Percentiles rank a stretch among this genome's conserved stretches.
These are phyloP conservation scores for Albugo laibachii DNA, from an alignment of 352 stramenopile species.

Conservation along the genomic window DNA sequence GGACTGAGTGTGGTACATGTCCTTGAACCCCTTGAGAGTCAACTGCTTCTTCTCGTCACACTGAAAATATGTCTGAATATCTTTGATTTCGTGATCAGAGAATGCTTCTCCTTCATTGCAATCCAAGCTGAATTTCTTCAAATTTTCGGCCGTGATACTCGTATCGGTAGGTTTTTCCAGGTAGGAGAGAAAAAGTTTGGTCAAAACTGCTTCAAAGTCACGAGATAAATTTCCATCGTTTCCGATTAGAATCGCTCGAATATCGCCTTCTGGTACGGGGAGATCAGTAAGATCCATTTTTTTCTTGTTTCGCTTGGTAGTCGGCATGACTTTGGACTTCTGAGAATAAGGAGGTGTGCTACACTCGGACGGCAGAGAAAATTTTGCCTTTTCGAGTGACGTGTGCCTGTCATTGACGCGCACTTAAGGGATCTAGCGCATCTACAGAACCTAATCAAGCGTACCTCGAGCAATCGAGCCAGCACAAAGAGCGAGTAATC, in stretches of 20 bases:
- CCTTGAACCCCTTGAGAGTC: constrained; percentile 78
- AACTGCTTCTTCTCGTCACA: constrained; percentile 81
- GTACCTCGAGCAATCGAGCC: too few relatives aligned
- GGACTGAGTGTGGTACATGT: constrained; percentile 84
- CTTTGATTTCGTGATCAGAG: constrained; percentile 76
- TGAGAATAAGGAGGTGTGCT: too few relatives aligned
- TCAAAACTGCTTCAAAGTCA: constrained; percentile 73
- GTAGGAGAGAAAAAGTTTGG: constrained; percentile 73
- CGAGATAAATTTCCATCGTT: constrained; percentile 64
- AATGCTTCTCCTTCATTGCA: constrained; percentile 79
- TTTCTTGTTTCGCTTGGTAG: too few relatives aligned
- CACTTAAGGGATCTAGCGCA: too few relatives aligned
- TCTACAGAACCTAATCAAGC: too few relatives aligned
- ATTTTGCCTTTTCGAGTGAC: too few relatives aligned
- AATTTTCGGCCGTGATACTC: constrained; percentile 64
- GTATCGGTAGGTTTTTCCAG: constrained; percentile 58
- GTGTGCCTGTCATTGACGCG: too few relatives aligned
- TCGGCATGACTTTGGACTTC: too few relatives aligned
- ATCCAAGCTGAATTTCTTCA: constrained; percentile 78
- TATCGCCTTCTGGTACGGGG: constrained; percentile 55
- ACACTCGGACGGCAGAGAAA: too few relatives aligned
- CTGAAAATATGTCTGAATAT: constrained; percentile 84
- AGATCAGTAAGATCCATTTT: too few relatives aligned
- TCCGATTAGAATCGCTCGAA: constrained; percentile 62
- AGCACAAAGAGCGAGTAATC: too few relatives aligned